Base-by-base conservation (phyloP, 1,284 basidiomycete species). In the Ustilago xerochloae region DNA sequence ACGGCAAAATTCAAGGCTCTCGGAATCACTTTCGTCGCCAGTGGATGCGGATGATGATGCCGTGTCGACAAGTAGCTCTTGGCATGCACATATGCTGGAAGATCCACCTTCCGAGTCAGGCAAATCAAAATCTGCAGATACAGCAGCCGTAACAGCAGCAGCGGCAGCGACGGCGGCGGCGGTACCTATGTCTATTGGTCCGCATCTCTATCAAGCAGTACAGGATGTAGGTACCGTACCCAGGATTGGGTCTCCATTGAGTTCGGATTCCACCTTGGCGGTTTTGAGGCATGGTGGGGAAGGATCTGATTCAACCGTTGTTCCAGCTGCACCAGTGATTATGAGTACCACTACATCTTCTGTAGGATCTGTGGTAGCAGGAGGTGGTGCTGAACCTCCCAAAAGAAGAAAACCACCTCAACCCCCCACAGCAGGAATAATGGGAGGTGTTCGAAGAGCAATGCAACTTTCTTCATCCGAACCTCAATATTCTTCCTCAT, bases 81-180 rank as follows among this genome's bases (percentile, higher is more conserved):
- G 74, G 74, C 74, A 77, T 33, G 74, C 74, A 15, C 65, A 77
- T 28, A 73, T 74, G 74, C 22, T 63, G 1, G 65, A 76, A 16
- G 58, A 65, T n/a, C 63, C 46, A 0, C 36, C 51, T 9, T 6
- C 22, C 5, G 46, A 46, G 16, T 58, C 49, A 6, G 55, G 54
- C 15, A 59, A 55, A 8, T 4, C 26, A 2, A n/a, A 48, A 3
- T 4, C 13, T n/a, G 35, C 35, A n/a, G 13, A 12, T 36, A n/a
- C 35, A n/a, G n/a, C 35, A n/a, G 35, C 35, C 35, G 35, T 36
- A 12, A n/a, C 13, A 36, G 35, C 13, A 36, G 35, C 35, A n/a
- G n/a, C n/a, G n/a, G n/a, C n/a, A n/a, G n/a, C n/a, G n/a, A n/a
- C n/a, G n/a, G n/a, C n/a, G n/a, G 29, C 16, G 29, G 46, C 22